phyloP scores from a whole-genome alignment of 2,329 filamentous ascomycete genomes.

The Epichloe gansuensis region DNA sequence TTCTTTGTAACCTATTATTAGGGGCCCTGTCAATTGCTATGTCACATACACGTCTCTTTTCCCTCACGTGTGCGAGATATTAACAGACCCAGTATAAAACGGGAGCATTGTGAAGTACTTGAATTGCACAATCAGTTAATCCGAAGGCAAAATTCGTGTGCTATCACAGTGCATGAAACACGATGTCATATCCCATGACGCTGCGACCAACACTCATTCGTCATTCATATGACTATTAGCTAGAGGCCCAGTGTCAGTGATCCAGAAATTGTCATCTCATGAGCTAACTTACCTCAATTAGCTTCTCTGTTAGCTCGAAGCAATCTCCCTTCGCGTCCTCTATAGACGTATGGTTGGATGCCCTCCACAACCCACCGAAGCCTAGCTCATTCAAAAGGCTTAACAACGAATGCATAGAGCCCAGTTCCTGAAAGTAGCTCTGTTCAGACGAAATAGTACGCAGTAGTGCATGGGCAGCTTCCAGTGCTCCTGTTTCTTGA shows the following conservation, averaged over 20 bases:
- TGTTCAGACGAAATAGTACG: conserved; percentile 44
- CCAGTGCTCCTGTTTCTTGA: conserved; percentile 47
- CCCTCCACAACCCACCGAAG: conserved; percentile 51
- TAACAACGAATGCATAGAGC: conserved; percentile 35
- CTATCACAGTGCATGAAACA: neutral
- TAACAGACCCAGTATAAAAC: no score
- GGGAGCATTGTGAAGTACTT: no score
- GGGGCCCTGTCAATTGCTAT: no score
- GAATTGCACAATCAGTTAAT: no score
- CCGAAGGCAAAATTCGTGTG: neutral
- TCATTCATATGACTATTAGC: conserved; percentile 7
- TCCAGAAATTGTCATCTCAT: neutral
- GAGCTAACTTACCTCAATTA: conserved; percentile 41
- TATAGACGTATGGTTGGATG: conserved; percentile 37
- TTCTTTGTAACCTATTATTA: no score
- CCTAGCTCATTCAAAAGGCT: conserved; percentile 47
- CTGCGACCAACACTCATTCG: neutral
- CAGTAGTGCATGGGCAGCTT: conserved; percentile 48
- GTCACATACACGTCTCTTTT: no score
- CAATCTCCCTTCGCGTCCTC: conserved; percentile 40
- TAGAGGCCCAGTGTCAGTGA: conserved; percentile 1
- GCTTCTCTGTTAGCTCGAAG: conserved; percentile 43
- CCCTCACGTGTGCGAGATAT: no score
- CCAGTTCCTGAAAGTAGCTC: conserved; percentile 35
- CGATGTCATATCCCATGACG: neutral